Percentiles rank a stretch among this genome's conserved stretches.
phyloP scores from a whole-genome alignment of 192 early-diverging fungal genomes.

The Umbelopsis sp. region DNA sequence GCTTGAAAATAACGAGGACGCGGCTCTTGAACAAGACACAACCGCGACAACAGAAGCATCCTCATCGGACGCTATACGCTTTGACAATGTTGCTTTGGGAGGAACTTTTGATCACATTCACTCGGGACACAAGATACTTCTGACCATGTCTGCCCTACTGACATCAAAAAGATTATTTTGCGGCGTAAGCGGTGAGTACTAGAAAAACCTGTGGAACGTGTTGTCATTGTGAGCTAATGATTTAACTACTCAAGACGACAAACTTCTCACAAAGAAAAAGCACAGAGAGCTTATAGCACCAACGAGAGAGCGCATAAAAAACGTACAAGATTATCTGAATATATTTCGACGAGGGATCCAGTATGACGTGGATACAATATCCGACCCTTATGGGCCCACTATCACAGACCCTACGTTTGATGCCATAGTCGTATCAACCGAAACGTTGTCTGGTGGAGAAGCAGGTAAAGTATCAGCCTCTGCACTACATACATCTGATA shows the following conservation, averaged over 20 bases:
- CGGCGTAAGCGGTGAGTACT: constrained; percentile 70
- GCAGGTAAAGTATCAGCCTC: constrained; percentile 51
- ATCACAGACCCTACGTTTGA: constrained; percentile 69
- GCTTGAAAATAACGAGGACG: not conserved
- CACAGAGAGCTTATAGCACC: constrained; percentile 70
- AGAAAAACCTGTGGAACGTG: not conserved
- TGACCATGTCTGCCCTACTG: constrained; percentile 79
- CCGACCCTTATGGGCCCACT: constrained; percentile 89
- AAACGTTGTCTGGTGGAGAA: constrained; percentile 76
- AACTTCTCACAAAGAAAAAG: constrained; percentile 73
- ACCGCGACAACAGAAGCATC: not conserved
- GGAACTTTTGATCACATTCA: constrained; percentile 99
- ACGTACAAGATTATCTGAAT: constrained; percentile 64
- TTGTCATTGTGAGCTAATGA: not conserved
- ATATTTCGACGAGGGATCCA: constrained; percentile 49
- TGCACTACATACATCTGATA: not conserved
- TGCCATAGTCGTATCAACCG: constrained; percentile 81
- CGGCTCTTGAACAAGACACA: not conserved
- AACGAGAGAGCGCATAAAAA: constrained; percentile 58
- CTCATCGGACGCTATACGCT: not conserved
- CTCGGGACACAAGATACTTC: constrained; percentile 90
- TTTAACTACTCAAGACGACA: constrained; percentile 44
- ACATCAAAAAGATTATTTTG: constrained; percentile 64
- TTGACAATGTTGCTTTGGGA: constrained; percentile 71
- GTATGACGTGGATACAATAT: constrained; percentile 67